Evolutionary conservation across 2,329 filamentous ascomycete species (phyloP), one percentile per base, ranked within the genome.

Genomic region (Sporothrix pallida): DNA sequence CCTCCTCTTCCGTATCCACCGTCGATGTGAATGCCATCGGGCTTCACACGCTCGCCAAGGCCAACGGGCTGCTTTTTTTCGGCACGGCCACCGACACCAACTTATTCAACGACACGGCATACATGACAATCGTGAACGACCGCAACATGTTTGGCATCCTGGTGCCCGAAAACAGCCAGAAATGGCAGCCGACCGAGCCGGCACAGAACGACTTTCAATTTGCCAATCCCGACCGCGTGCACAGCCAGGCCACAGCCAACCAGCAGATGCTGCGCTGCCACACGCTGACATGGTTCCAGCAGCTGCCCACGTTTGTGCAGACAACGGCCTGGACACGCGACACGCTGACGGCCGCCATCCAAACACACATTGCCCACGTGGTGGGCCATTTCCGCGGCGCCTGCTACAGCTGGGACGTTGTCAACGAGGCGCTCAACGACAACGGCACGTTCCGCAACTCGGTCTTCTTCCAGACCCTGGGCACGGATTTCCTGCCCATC

Each of bases 131-230:
- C 74, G 80, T 88, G 62, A 84, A 82, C 76, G 82, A 88, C 78
- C 80, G 75, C 12, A 81, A 81, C 54, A 87, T 89, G 74, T 91
- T 90, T 77, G 88, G 87, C 52, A 84, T 88, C 77, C 82, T 88
- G 42, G 89, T 87, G 0, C 87, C 87, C 0, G 85, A 85, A 56
- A 90, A 90, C 79, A 83, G 84, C 17, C 85, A 87, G 75, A 82
- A 86, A 70, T 90, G 87, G 87, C 84, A 86, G 76, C 81, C 84
- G 73, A 88, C 83, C n/a, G 87, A 91, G 80, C 87, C 87, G 1
- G 75, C 81, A 12, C 83, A 83, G 70, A 82, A 82, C 69, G 79
- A 82, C 68, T 91, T 90, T 82, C 84, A 84, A 77, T 90, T 84
- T 78, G 84, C 83, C 13, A 81, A 83, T 4, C 86, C 86, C 23